Evolutionary conservation across 1,139 yeast genomes (phyloP).

Genomic region (Nakaseomyces delphensis): DNA sequence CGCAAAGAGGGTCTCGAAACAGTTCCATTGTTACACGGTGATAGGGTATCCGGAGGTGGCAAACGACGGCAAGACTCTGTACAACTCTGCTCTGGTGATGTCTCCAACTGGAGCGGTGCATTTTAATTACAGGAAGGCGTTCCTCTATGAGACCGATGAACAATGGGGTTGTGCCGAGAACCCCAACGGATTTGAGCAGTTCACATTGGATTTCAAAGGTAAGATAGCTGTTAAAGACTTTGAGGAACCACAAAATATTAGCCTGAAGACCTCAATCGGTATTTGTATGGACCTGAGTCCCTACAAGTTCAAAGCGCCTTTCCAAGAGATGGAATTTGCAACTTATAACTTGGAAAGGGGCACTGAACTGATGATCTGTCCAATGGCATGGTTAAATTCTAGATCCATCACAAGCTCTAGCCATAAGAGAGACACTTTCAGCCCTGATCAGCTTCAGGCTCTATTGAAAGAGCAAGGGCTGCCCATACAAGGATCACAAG

Average conservation of each 20-base stretch:
- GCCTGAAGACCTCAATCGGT: conserved; percentile 51
- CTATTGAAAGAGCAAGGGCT: conserved; percentile 13
- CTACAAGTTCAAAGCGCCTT: conserved; percentile 73
- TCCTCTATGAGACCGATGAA: conserved; percentile 72
- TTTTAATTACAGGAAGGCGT: conserved; percentile 68
- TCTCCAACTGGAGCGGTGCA: conserved; percentile 50
- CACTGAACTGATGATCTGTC: conserved; percentile 55
- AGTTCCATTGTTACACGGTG: conserved; percentile 56
- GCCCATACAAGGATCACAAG: conserved; percentile 24
- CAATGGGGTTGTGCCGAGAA: conserved; percentile 74
- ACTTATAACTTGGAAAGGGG: conserved; percentile 41
- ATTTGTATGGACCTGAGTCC: conserved; percentile 97
- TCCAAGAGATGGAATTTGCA: conserved; percentile 65
- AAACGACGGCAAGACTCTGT: conserved; percentile 34
- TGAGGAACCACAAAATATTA: conserved; percentile 17
- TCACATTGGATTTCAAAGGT: conserved; percentile 17
- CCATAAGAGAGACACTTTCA: not conserved
- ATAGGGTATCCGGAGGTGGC: conserved; percentile 71
- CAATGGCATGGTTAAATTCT: conserved; percentile 82
- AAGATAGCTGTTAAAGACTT: conserved; percentile 9
- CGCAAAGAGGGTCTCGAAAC: conserved; percentile 47
- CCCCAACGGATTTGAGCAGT: conserved; percentile 44
- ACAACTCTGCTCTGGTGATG: conserved; percentile 66
- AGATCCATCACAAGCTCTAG: conserved; percentile 30
- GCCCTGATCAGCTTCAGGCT: not conserved